Conservation (phyloP, 495 filamentous ascomycete genomes). For the Apodospora peruviana region DNA sequence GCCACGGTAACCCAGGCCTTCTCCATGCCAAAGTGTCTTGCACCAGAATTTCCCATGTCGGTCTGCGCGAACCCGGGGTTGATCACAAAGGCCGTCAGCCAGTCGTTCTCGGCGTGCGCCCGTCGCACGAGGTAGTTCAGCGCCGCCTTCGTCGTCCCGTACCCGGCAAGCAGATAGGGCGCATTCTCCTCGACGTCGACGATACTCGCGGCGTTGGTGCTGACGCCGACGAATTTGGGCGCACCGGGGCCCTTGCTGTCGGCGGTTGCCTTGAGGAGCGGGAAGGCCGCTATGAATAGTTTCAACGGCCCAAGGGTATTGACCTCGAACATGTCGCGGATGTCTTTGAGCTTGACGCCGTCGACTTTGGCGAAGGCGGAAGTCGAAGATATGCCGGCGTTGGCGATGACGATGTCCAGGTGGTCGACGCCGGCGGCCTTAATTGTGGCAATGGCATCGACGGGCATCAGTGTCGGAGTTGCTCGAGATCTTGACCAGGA, state of each 20-base stretch:
- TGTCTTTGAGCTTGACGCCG: conserved; percentile 13
- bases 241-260: not conserved
- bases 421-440: conserved; percentile 15
- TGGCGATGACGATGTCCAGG: conserved; percentile 25
- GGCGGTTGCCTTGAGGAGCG: conserved; percentile 24
- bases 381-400: conserved; percentile 14
- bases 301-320: conserved; percentile 32
- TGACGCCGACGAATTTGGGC: conserved; percentile 33
- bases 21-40: not conserved
- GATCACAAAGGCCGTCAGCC: conserved; percentile 32
- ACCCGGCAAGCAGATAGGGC: conserved; percentile 27
- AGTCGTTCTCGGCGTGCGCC: conserved; percentile 32
- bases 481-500: conserved; percentile 27
- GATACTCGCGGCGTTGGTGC: not conserved
- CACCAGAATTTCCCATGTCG: not conserved
- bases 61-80: conserved; percentile 15
- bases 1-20: not conserved
- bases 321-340: conserved; percentile 32
- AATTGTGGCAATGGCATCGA: conserved; percentile 10
- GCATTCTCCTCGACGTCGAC: not conserved
- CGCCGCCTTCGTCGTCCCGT: conserved; percentile 35
- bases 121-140: conserved; percentile 34
- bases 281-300: conserved; percentile 35
- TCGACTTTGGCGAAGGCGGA: conserved; percentile 3
- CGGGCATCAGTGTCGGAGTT: conserved; percentile 16